A percentile compares a stretch with the other conserved stretches of the same genome.
Conservation (phyloP, 2,329 filamentous ascomycete species). For the Paramyrothecium roridum region DNA sequence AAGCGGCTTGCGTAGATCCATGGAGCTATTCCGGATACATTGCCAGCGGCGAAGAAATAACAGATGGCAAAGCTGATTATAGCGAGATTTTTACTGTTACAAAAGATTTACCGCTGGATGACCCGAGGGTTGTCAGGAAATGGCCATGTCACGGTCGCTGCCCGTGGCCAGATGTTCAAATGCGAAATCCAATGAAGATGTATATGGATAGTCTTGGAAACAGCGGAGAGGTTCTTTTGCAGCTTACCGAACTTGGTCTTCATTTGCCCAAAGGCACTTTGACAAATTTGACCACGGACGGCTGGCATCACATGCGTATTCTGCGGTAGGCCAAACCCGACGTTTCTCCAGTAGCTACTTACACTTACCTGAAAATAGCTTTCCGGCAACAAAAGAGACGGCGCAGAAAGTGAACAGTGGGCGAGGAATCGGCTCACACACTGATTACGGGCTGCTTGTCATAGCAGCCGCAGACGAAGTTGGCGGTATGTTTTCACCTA, state of each 20-base stretch:
- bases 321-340: conserved; percentile 30
- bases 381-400: conserved; percentile 25
- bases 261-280: conserved; percentile 35
- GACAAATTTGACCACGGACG: conserved; percentile 39
- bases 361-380: conserved; percentile 13
- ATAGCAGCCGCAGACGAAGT: conserved; percentile 48
- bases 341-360: not conserved
- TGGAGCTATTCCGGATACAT: conserved; percentile 46
- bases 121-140: conserved; percentile 33
- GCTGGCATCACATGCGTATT: conserved; percentile 49
- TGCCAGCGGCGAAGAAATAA: conserved; percentile 46
- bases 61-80: conserved; percentile 46
- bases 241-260: conserved; percentile 42
- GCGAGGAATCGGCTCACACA: conserved; percentile 49
- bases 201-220: conserved; percentile 39
- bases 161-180: conserved; percentile 41
- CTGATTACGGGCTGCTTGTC: conserved; percentile 49
- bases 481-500: conserved; percentile 30
- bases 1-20: conserved; percentile 39
- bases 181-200: conserved; percentile 33
- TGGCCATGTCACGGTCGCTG: conserved; percentile 49
- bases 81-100: conserved; percentile 51
- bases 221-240: conserved; percentile 41
- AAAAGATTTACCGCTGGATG: conserved; percentile 37
- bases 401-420: conserved; percentile 48